phyloP scores from a whole-genome alignment of 768 basidiomycete species.

The Mycena kentingensis region DNA sequence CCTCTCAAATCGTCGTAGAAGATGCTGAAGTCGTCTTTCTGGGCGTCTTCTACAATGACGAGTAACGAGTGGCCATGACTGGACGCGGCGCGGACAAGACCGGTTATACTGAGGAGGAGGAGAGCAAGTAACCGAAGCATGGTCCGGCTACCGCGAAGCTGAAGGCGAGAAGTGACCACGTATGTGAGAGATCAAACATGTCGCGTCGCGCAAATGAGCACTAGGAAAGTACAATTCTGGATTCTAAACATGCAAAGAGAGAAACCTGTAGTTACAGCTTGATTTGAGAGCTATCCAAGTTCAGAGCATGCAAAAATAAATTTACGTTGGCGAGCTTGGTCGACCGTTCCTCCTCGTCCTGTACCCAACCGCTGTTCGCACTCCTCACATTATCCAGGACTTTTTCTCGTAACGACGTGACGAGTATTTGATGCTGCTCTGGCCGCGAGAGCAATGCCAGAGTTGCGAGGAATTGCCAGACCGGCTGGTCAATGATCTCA shows the following conservation, averaged over 20 bases:
- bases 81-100: constrained; percentile 58
- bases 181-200: neutral
- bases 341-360: constrained; percentile 70
- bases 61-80: constrained; percentile 82
- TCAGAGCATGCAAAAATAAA: constrained; percentile 81
- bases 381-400: constrained; percentile 87
- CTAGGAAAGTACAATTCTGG: neutral
- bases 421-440: constrained; percentile 88
- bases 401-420: constrained; percentile 86
- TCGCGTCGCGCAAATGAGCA: neutral
- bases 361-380: constrained; percentile 73
- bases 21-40: constrained; percentile 73
- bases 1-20: constrained; percentile 83
- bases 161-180: constrained; percentile 12
- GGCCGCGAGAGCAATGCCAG: constrained; percentile 81
- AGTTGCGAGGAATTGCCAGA: constrained; percentile 94
- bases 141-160: constrained; percentile 18
- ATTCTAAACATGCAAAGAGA: constrained; percentile 25
- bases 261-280: constrained; percentile 41
- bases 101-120: constrained; percentile 33
- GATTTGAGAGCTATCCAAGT: constrained; percentile 41
- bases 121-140: constrained; percentile 44
- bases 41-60: constrained; percentile 75
- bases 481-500: constrained; percentile 81
- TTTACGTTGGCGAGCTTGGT: constrained; percentile 92